These are phyloP conservation scores for Rhodotorula sp. DNA, from an alignment of 1,284 basidiomycete species.

Conservation along the genomic window DNA sequence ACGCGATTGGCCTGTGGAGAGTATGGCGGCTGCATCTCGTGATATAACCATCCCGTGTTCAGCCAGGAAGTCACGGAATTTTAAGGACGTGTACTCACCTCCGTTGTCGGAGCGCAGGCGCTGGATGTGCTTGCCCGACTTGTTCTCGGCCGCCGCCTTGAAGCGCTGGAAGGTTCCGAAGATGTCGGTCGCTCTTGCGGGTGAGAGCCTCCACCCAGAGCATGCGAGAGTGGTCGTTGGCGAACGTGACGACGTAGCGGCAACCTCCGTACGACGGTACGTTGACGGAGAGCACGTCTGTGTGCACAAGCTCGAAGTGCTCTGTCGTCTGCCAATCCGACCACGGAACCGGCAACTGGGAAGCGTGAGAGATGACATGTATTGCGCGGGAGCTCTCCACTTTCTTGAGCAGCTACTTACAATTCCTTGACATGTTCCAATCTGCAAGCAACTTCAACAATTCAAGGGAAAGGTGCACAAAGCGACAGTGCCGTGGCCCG, in stretches of 20 bases:
- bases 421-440: not conserved
- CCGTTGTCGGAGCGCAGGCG: no score
- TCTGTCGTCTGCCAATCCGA: not conserved
- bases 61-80: constrained; percentile 17
- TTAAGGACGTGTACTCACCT: no score
- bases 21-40: constrained; percentile 42
- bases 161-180: not conserved
- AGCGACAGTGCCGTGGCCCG: not conserved
- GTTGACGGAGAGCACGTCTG: no score
- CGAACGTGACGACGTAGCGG: no score
- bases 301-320: no score
- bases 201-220: no score
- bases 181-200: constrained; percentile 44
- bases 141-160: no score
- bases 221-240: no score
- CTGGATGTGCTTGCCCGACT: no score
- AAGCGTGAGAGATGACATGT: not conserved
- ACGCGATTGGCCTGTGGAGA: no score
- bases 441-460: not conserved
- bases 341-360: constrained; percentile 13
- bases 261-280: no score
- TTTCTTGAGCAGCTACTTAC: no score
- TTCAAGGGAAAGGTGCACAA: not conserved
- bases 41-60: constrained; percentile 43
- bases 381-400: not conserved